Evolutionary conservation across 805 yeast genomes (phyloP).

Genomic region (Wickerhamiella slavikovae): DNA sequence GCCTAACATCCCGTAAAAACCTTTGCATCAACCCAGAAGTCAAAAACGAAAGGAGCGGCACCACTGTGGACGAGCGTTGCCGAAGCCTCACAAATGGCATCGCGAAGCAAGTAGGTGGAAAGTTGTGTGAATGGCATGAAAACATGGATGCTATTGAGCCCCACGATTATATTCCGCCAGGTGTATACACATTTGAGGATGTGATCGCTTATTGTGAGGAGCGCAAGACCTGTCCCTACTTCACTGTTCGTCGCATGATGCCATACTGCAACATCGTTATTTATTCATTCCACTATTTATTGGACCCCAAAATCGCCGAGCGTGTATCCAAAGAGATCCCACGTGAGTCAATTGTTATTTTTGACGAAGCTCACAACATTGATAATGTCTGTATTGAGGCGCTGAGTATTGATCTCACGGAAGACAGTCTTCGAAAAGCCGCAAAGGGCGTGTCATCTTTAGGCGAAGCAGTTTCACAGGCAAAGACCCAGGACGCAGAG

Average conservation of each 20-base stretch:
- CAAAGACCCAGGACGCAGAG: constrained; percentile 62
- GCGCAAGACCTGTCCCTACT: constrained; percentile 81
- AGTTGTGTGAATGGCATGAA: constrained; percentile 77
- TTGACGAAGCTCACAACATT: constrained; percentile 97
- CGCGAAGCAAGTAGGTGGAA: constrained; percentile 40
- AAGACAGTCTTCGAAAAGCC: constrained; percentile 70
- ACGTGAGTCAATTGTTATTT: constrained; percentile 80
- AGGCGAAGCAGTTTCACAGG: constrained; percentile 64
- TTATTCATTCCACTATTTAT: constrained; percentile 85
- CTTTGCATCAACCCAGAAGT: constrained; percentile 80
- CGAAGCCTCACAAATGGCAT: constrained; percentile 88
- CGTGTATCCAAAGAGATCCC: constrained; percentile 83
- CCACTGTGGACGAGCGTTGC: constrained; percentile 88
- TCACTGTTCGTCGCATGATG: constrained; percentile 95
- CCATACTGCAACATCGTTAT: constrained; percentile 77
- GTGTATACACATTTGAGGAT: constrained; percentile 86
- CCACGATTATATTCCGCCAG: constrained; percentile 71
- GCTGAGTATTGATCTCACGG: constrained; percentile 74
- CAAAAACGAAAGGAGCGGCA: constrained; percentile 73
- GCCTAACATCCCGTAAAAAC: constrained; percentile 86
- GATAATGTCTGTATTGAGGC: constrained; percentile 98
- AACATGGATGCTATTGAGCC: constrained; percentile 73
- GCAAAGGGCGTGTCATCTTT: constrained; percentile 68
- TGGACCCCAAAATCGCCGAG: constrained; percentile 94
- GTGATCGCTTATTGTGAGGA: constrained; percentile 56